Percentiles rank a stretch among this genome's conserved stretches.
These are phyloP conservation scores for Neurospora sp. DNA, from an alignment of 2,329 filamentous ascomycete genomes.

Conservation along the genomic window DNA sequence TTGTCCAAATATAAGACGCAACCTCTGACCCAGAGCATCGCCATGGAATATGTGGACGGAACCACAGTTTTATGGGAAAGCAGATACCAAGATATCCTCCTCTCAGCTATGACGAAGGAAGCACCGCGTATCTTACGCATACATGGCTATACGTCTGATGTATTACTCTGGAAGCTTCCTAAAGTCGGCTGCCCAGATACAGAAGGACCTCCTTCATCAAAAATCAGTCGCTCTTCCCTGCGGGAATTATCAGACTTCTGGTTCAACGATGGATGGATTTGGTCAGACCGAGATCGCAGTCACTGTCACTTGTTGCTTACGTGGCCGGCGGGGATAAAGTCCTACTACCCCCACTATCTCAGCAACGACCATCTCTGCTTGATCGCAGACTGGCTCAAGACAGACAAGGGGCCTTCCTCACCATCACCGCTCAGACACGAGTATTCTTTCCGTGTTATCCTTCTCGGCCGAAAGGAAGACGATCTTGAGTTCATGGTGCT, in stretches of 20 bases:
- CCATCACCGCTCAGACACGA: background rate
- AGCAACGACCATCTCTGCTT: background rate
- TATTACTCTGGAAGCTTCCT: background rate
- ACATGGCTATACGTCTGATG: background rate
- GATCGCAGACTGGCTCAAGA: background rate
- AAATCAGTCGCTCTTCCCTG: background rate
- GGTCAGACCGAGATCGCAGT: background rate
- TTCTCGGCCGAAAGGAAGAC: accelerated
- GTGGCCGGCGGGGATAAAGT: background rate
- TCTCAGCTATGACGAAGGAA: background rate
- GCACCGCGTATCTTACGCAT: background rate
- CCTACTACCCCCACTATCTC: accelerated
- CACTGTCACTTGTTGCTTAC: accelerated
- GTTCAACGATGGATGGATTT: background rate
- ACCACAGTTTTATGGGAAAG: accelerated
- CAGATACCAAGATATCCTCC: background rate
- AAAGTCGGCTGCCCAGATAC: background rate
- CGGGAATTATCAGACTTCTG: background rate
- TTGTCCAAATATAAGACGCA: too few relatives aligned
- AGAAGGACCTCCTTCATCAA: background rate
- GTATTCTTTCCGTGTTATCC: background rate
- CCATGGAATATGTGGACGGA: background rate
- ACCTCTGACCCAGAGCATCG: background rate
- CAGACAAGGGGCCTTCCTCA: background rate
- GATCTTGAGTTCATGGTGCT: background rate